These are phyloP conservation scores for Fusarium setosum DNA, from an alignment of 2,329 filamentous ascomycete genomes.

Conservation along the genomic window DNA sequence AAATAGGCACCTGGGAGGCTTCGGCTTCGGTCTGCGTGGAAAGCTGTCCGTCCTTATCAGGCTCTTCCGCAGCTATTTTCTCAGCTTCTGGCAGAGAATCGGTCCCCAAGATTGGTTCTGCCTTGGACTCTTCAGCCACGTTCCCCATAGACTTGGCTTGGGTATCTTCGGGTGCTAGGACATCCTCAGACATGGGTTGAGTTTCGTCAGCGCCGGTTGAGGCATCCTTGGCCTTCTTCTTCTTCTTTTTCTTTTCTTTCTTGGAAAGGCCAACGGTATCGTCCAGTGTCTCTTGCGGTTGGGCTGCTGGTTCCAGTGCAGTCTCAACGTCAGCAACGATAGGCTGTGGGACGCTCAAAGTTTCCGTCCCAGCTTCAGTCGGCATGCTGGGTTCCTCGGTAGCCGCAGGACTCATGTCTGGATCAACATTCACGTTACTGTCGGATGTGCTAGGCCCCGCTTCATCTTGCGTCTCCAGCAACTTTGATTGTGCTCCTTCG, in stretches of 20 bases:
- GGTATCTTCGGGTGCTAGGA: neutral
- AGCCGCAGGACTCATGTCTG: neutral
- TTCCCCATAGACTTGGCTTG: neutral
- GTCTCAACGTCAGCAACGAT: neutral
- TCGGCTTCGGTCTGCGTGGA: neutral
- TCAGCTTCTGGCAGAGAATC: neutral
- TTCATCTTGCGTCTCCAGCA: neutral
- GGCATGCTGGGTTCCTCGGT: neutral
- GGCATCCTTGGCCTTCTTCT: neutral
- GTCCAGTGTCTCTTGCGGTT: slow-evolving; percentile 13
- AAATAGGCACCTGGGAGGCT: neutral
- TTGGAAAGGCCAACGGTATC: neutral
- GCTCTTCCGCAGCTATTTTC: neutral
- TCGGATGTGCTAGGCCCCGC: neutral
- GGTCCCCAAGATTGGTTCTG: neutral
- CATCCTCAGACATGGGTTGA: neutral
- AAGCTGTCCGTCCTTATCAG: neutral
- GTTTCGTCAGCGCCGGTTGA: neutral
- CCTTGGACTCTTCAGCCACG: neutral
- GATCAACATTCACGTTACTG: neutral
- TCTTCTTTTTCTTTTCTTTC: slow-evolving; percentile 9
- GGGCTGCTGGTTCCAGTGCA: neutral
- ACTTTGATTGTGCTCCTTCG: neutral
- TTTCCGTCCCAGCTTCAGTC: neutral
- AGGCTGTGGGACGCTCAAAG: neutral